phyloP scores from a whole-genome alignment of 306 rosid genomes.

The Malus asiatica region DNA sequence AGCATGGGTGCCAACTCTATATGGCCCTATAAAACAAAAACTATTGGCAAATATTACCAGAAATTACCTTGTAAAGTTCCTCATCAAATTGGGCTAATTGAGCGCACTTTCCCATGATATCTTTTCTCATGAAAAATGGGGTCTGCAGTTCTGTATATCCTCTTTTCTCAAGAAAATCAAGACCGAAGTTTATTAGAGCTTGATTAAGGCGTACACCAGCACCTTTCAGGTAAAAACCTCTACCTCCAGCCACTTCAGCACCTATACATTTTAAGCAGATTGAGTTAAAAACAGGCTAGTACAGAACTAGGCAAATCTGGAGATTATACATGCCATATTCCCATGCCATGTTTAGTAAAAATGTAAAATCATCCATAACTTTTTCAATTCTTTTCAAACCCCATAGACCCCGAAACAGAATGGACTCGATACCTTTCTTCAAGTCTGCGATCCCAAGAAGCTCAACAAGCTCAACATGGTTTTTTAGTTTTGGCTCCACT shows the following conservation, averaged over 20 bases:
- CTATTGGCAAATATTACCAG: conserved; percentile 3
- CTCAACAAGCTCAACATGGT: conserved; percentile 82
- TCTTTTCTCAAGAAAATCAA: conserved; percentile 74
- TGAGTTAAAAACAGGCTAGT: conserved; percentile 10
- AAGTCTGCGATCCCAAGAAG: conserved; percentile 67
- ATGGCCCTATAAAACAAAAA: background rate
- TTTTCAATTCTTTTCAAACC: background rate
- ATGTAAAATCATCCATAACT: background rate
- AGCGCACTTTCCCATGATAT: conserved; percentile 91
- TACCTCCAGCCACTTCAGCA: conserved; percentile 85
- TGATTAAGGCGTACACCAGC: conserved; percentile 90
- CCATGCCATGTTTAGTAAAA: background rate
- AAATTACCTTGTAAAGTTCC: conserved; percentile 83
- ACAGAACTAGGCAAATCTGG: background rate
- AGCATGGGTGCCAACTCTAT: background rate
- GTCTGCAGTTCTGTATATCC: conserved; percentile 68
- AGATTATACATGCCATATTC: background rate
- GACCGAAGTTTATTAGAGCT: conserved; percentile 86
- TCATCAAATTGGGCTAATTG: conserved; percentile 94
- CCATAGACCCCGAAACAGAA: background rate
- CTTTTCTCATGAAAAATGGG: conserved; percentile 95
- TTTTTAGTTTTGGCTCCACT: conserved; percentile 72
- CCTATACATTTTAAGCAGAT: conserved; percentile 42
- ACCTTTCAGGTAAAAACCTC: conserved; percentile 93
- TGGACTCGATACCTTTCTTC: conserved; percentile 49